A percentile compares a stretch with the other conserved stretches of the same genome.
These are phyloP conservation scores for Yamadazyma spencermartinsiae DNA, from an alignment of 1,139 yeast species.

Conservation along the genomic window DNA sequence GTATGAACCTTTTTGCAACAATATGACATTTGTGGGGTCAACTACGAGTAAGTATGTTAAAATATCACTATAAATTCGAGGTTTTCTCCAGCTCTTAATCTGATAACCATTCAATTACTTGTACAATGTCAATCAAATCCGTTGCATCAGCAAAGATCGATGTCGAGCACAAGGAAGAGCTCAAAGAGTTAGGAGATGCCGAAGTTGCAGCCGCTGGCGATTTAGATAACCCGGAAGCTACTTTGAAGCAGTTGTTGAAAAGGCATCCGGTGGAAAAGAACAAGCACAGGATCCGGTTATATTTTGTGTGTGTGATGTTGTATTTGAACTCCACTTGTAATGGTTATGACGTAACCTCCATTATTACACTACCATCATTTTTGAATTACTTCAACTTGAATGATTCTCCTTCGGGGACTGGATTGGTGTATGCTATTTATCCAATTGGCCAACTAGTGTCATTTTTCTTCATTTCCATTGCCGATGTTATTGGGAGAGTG, in stretches of 20 bases:
- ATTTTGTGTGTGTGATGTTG: slow-evolving; percentile 15
- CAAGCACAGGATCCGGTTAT: slow-evolving; percentile 7
- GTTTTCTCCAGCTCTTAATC: not conserved
- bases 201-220: not conserved
- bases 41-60: too few species aligned
- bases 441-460: slow-evolving; percentile 21
- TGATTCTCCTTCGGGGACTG: slow-evolving; percentile 18
- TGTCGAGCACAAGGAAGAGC: slow-evolving; percentile 3
- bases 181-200: not conserved
- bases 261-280: slow-evolving; percentile 10
- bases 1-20: too few species aligned
- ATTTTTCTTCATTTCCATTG: slow-evolving; percentile 16
- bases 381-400: slow-evolving; percentile 16
- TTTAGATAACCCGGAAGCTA: slow-evolving; percentile 5
- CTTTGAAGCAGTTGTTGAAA: slow-evolving; percentile 8
- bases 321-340: slow-evolving; percentile 18
- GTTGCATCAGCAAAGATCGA: slow-evolving; percentile 1
- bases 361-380: slow-evolving; percentile 19
- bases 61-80: not conserved
- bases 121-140: not conserved
- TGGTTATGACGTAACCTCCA: slow-evolving; percentile 22
- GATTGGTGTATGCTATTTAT: slow-evolving; percentile 21
- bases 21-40: not conserved
- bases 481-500: slow-evolving; percentile 18
- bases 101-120: too few species aligned